Evolutionary conservation across 2,329 filamentous ascomycete genomes (phyloP).

Genomic region (Stylonectria norvegica): DNA sequence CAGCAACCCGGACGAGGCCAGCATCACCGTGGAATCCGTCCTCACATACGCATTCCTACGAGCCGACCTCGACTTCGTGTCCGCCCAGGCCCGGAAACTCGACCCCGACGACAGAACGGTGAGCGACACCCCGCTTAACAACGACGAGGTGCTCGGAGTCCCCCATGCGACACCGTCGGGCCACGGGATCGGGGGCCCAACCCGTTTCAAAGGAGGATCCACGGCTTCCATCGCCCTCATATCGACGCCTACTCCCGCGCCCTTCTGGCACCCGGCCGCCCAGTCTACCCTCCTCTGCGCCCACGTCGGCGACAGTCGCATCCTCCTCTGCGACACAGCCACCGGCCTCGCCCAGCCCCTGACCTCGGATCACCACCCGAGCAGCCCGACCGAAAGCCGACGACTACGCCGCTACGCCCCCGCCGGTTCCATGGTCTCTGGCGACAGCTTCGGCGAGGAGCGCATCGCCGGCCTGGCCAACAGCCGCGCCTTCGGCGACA

Average conservation of each 20-base stretch:
- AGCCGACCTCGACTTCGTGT: constrained; percentile 90
- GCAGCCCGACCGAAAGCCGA: constrained; percentile 76
- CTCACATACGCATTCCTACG: constrained; percentile 91
- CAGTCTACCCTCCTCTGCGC: constrained; percentile 80
- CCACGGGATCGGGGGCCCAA: constrained; percentile 66
- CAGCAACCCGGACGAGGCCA: constrained; percentile 28
- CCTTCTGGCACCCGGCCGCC: constrained; percentile 91
- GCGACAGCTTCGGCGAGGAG: constrained; percentile 93
- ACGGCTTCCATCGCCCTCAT: constrained; percentile 88
- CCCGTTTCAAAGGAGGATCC: constrained; percentile 87
- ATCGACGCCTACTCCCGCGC: constrained; percentile 84
- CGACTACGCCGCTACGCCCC: constrained; percentile 79
- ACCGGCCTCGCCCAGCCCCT: constrained; percentile 77
- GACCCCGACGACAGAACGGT: constrained; percentile 66
- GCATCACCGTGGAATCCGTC: constrained; percentile 69
- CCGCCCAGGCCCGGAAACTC: constrained; percentile 81
- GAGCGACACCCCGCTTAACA: constrained; percentile 76
- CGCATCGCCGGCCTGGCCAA: constrained; percentile 92
- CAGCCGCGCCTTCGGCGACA: constrained; percentile 90
- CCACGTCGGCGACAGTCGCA: constrained; percentile 90
- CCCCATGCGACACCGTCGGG: constrained; percentile 53
- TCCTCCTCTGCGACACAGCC: constrained; percentile 81
- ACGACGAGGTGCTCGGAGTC: constrained; percentile 74
- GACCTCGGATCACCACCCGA: constrained; percentile 90
- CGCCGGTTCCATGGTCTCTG: constrained; percentile 74